A percentile compares a stretch with the other conserved stretches of the same genome.
Conservation (phyloP, 2,329 filamentous ascomycete species). For the Verticillium albo-atrum region DNA sequence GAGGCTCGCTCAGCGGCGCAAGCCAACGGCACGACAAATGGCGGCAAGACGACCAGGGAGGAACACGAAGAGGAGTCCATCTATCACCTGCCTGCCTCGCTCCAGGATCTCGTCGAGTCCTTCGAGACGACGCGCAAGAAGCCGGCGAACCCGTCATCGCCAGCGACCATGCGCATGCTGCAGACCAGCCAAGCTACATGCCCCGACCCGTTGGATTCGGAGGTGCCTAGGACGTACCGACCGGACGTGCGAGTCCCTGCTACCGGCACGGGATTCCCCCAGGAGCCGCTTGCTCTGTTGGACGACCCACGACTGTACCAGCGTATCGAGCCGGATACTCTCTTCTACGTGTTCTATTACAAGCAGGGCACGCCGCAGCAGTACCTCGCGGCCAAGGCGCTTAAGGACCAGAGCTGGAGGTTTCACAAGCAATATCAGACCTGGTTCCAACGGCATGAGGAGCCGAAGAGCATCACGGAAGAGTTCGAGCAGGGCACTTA, state of each 20-base stretch:
- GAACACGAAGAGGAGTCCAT: constrained; percentile 69
- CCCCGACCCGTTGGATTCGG: constrained; percentile 73
- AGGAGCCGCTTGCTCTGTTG: constrained; percentile 86
- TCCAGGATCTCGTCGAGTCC: constrained; percentile 87
- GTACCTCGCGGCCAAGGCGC: constrained; percentile 89
- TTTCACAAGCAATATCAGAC: constrained; percentile 99
- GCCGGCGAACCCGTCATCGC: constrained; percentile 55
- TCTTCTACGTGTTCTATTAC: constrained; percentile 99
- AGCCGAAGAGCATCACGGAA: constrained; percentile 97
- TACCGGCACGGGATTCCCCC: constrained; percentile 79
- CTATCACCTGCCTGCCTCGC: constrained; percentile 83
- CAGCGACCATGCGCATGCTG: constrained; percentile 69
- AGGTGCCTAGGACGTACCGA: constrained; percentile 78
- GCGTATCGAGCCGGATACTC: constrained; percentile 87
- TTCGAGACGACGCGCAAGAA: constrained; percentile 80
- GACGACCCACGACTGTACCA: constrained; percentile 86
- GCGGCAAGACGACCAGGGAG: constrained; percentile 44
- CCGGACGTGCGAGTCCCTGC: constrained; percentile 74
- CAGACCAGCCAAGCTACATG: constrained; percentile 67
- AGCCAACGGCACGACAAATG: constrained; percentile 49
- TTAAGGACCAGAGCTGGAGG: constrained; percentile 97
- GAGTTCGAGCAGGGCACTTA: constrained; percentile 99
- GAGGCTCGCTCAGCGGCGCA: constrained; percentile 26
- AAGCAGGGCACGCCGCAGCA: constrained; percentile 95
- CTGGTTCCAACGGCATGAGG: constrained; percentile 98